Evolutionary conservation across 805 yeast genomes (phyloP).

Genomic region (Lipomyces sp.): DNA sequence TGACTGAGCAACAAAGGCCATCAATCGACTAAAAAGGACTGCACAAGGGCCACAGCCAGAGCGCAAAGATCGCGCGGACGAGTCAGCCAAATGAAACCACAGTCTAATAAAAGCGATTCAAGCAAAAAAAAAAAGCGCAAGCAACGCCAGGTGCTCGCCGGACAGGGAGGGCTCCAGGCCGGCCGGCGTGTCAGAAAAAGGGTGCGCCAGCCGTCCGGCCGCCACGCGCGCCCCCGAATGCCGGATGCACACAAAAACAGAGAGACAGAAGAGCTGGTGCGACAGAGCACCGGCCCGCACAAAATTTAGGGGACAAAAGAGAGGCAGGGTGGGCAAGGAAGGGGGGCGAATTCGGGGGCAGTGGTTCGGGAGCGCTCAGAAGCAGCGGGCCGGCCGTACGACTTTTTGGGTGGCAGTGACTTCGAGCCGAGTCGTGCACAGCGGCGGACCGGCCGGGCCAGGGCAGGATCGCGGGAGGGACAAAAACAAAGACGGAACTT

Average conservation of each 20-base stretch:
- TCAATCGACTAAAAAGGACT: conserved; percentile 6
- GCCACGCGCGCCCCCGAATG: no score
- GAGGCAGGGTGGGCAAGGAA: background rate
- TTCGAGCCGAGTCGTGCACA: no score
- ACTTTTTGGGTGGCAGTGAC: background rate
- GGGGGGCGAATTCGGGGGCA: background rate
- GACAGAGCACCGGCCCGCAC: background rate
- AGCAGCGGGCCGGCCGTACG: background rate
- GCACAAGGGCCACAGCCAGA: background rate
- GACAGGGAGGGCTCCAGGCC: no score
- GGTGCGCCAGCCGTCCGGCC: no score
- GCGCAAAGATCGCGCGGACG: background rate
- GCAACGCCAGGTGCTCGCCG: no score
- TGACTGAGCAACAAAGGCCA: conserved; percentile 21
- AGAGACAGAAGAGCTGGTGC: background rate
- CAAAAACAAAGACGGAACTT: background rate
- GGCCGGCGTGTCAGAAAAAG: no score
- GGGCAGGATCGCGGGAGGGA: background rate
- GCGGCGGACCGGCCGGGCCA: background rate
- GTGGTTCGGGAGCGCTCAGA: background rate
- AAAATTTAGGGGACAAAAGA: conserved; percentile 2
- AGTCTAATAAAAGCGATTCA: no score
- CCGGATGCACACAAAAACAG: no score
- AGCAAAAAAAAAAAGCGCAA: no score
- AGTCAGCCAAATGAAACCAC: no score